These are phyloP conservation scores for Pleurotus sapidus DNA, from an alignment of 768 basidiomycete genomes.

Conservation along the genomic window DNA sequence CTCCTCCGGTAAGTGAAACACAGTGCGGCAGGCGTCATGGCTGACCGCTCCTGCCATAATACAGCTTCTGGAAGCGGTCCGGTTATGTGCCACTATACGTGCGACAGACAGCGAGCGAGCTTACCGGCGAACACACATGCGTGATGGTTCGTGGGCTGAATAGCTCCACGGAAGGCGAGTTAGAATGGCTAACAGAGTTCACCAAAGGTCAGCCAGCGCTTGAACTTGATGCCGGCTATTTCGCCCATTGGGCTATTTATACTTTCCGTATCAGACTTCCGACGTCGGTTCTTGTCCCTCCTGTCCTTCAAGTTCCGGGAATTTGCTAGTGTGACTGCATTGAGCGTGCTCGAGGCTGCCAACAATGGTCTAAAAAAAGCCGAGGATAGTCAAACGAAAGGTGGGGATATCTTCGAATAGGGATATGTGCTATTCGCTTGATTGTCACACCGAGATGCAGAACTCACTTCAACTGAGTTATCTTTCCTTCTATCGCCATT, in stretches of 20 bases:
- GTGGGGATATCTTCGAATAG: constrained; percentile 17
- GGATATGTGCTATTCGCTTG: too few species aligned
- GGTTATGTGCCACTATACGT: constrained; percentile 91
- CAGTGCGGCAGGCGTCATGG: not conserved
- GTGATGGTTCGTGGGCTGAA: constrained; percentile 91
- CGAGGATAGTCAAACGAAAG: constrained; percentile 34
- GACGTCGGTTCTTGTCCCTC: constrained; percentile 82
- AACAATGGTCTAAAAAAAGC: constrained; percentile 56
- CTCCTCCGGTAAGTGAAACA: constrained; percentile 57
- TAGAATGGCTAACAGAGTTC: constrained; percentile 89
- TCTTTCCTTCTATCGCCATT: constrained; percentile 78
- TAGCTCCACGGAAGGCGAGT: constrained; percentile 55
- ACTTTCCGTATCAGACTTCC: constrained; percentile 64
- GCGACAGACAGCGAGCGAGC: constrained; percentile 89
- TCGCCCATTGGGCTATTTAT: not conserved
- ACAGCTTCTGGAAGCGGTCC: constrained; percentile 92
- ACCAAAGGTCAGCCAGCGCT: constrained; percentile 58
- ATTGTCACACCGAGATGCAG: constrained; percentile 14
- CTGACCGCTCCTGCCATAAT: constrained; percentile 1
- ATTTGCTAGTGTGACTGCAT: constrained; percentile 81
- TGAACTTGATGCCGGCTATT: not conserved
- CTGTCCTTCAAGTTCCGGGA: constrained; percentile 95
- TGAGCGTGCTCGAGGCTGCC: constrained; percentile 87
- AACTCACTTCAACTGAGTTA: constrained; percentile 38
- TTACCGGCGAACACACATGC: constrained; percentile 96